Base-by-base conservation (phyloP, 768 basidiomycete species). In the Lactifluus subvellereus region DNA sequence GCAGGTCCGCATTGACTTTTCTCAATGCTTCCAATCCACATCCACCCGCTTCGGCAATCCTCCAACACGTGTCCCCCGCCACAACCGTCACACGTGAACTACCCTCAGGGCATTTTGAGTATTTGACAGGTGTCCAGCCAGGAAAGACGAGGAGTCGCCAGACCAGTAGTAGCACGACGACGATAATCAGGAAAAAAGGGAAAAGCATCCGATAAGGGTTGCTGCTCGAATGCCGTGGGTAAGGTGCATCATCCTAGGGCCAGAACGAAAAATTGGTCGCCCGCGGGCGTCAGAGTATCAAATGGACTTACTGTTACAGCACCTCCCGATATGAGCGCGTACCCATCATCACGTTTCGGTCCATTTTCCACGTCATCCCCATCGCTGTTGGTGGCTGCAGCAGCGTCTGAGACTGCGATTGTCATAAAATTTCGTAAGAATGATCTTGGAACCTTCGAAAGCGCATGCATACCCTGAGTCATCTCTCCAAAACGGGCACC, bases 401-500 rank as follows among this genome's bases (percentile, higher is more conserved):
- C 33, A 30, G 32, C 22, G 8, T 59, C 62, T 40, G 59, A 60
- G 59, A 50, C 63, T 64, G 48, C 18, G 11, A 45, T 8, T 30
- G 11, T n/a, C 45, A 49, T 43, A 18, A 61, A 48, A 32, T 16
- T 49, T 16, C 16, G 30, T 42, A 47, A 60, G 27, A 33, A 9
- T 37, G 5, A 38, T 47, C 38, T 18, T 16, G 16, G 37, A 37
- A 10, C 7, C 9, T 37, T 11, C 4, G 42, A 50, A 50, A 9
- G 7, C 16, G 37, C 27, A 47, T 13, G 63, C 67, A 47, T 71
- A 82, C 80, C 77, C 72, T 69, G 74, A 20, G 66, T 75, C 68
- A 82, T 65, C 60, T 80, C 77, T 27, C 89, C 84, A 66, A 80
- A 89, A 70, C 84, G 75, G 38, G 84, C 80, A 27, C 88, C 88